Conservation (phyloP, 106 monocot genomes). For the Dendrobium catenatum region DNA sequence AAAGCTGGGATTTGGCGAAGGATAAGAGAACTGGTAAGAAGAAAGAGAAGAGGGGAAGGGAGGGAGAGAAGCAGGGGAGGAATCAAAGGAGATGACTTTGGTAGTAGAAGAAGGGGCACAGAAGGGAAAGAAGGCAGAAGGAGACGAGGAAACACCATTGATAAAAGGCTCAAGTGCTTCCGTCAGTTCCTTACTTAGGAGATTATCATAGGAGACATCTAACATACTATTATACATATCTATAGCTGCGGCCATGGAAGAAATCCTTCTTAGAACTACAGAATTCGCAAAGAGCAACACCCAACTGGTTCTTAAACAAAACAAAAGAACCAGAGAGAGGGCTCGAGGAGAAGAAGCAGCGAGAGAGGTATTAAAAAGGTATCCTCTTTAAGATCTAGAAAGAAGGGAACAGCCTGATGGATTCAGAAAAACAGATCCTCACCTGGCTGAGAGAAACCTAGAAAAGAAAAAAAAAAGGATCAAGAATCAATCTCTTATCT, state of each 20-base stretch:
- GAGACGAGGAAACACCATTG: conserved; percentile 26
- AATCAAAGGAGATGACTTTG: conserved; percentile 6
- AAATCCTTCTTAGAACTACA: conserved; percentile 2
- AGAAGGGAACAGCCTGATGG: conserved; percentile 13
- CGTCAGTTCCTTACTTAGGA: conserved; percentile 31
- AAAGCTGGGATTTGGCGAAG: conserved; percentile 11
- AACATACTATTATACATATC: conserved; percentile 22
- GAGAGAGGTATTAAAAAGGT: conserved; percentile 3
- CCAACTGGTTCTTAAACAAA: conserved; percentile 26
- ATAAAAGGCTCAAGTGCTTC: conserved; percentile 56
- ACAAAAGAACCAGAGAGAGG: conserved; percentile 24
- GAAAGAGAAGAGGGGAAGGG: conserved; percentile 3
- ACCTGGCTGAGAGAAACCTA: conserved; percentile 1
- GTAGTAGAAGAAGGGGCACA: conserved; percentile 7
- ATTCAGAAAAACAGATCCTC: conserved; percentile 37
- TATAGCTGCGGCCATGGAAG: conserved; percentile 27
- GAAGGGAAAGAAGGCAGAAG: conserved; percentile 11
- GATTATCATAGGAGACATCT: conserved; percentile 16
- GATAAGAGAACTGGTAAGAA: neutral
- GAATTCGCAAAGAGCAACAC: neutral
- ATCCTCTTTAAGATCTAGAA: conserved; percentile 7
- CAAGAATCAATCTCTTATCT: conserved; percentile 5
- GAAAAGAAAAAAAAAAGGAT: conserved; percentile 12
- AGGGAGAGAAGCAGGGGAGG: neutral
- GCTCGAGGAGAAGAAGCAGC: neutral